Percentiles rank a stretch among this genome's conserved stretches.
Conservation (phyloP, 345 rosid genomes). For the Eutrema heterophyllum region DNA sequence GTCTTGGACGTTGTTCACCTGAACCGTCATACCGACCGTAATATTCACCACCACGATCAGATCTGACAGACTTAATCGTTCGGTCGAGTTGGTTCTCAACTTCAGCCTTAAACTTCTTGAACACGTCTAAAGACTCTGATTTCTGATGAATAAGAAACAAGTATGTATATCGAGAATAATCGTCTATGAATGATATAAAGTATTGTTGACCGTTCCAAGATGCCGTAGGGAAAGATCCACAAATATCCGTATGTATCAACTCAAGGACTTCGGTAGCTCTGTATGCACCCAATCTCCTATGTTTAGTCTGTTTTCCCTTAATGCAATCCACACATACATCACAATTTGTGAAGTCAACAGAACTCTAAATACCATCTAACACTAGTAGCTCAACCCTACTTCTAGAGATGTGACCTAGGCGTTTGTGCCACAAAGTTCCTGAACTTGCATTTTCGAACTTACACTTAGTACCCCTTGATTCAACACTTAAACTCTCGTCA, state of each 20-base stretch:
- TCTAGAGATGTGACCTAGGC: not conserved
- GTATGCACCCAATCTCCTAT: not conserved
- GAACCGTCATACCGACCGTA: not conserved
- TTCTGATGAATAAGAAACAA: not conserved
- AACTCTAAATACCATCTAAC: not conserved
- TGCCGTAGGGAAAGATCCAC: not conserved
- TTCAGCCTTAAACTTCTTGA: not conserved
- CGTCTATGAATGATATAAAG: not conserved
- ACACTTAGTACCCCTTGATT: not conserved
- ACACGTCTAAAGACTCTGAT: not conserved
- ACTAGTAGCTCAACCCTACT: not conserved
- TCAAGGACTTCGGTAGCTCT: not conserved
- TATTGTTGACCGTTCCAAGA: not conserved
- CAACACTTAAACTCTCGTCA: not conserved
- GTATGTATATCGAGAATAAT: not conserved
- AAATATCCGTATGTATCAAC: not conserved
- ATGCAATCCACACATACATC: not conserved
- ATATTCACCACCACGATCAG: not conserved
- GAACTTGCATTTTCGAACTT: not conserved
- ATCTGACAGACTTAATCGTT: not conserved
- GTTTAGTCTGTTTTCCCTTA: not conserved
- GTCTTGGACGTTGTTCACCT: not conserved
- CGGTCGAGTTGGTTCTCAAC: not conserved
- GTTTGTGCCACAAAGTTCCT: not conserved
- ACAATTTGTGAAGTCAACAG: not conserved